A percentile compares a stretch with the other conserved stretches of the same genome.
Conservation (phyloP, 202 grass and related monocot genomes). For the Hordeum pubiflorum region DNA sequence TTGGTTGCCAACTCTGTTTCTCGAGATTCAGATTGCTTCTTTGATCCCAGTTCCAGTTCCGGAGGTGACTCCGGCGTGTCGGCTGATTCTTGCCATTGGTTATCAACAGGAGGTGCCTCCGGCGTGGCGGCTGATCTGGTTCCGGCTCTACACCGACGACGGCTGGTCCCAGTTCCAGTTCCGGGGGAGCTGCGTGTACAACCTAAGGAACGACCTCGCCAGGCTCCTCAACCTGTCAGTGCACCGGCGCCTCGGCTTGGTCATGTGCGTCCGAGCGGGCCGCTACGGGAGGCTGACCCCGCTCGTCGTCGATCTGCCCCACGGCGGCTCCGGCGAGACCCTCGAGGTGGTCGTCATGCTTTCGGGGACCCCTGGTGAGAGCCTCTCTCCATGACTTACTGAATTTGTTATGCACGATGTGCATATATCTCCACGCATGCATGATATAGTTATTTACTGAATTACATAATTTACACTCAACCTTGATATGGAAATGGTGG, state of each 20-base stretch:
- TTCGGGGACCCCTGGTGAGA: background rate
- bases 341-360: background rate
- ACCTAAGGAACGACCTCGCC: background rate
- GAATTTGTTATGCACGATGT: no score
- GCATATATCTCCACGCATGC: no score
- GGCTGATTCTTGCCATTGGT: no score
- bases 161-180: background rate
- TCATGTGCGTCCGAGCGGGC: background rate
- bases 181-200: background rate
- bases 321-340: background rate
- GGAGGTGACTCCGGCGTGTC: background rate
- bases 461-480: background rate
- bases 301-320: background rate
- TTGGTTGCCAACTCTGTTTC: no score
- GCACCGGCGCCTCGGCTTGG: background rate
- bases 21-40: no score
- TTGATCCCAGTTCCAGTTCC: background rate
- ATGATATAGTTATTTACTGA: no score
- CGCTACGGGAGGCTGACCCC: background rate
- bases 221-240: fast-evolving
- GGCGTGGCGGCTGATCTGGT: background rate
- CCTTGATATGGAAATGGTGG: background rate
- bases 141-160: background rate
- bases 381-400: background rate
- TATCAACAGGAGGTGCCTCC: no score